Base-by-base conservation (phyloP, 805 yeast species). In the Ogataea trehaloabstinens region DNA sequence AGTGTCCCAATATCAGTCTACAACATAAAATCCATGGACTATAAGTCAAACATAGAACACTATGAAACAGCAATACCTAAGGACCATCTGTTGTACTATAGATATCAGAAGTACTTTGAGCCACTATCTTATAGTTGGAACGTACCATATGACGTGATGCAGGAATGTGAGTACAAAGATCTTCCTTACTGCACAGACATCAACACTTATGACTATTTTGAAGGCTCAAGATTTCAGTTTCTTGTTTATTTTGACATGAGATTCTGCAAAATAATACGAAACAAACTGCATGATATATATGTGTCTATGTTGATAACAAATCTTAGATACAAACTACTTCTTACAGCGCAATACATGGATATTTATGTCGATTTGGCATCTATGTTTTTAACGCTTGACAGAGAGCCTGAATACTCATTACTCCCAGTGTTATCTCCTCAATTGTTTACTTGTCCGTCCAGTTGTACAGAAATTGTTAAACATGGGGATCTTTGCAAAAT, bases 321-420 rank as follows among this genome's bases (percentile, higher is more conserved):
- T 51, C 59, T 71, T 35, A 63, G 60, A 11, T 81, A 70, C 55
- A 81, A 80, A 52, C 58, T 71, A 21, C 56, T 81, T n/a, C 64
- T 85, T 28, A 80, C 84, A n/a, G 73, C 76, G 28, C 91, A 88
- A 50, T 89, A 88, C 53, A 84, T 88, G 30, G 95, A 88, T 49
- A 67, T 88, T 0, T 91, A 91, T 57, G 90, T 95, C 0, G 71
- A 76, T 6, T 62, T 86, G 12, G 78, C 85, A 1, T 86, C 86
- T 45, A 68, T 83, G 66, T 85, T 81, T 49, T 68, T 85, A 33
- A 63, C 73, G 0, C 66, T 78, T 46, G 99, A 93, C 54, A 72
- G 96, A 43, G 98, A 93, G 54, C 95, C 96, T 0, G 96, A 89
- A 50, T 63, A 77, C 38, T 86, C 91, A 10, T 72, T 85, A 3